Conservation (phyloP, 345 rosid species). For the Lumnitzera littorea region DNA sequence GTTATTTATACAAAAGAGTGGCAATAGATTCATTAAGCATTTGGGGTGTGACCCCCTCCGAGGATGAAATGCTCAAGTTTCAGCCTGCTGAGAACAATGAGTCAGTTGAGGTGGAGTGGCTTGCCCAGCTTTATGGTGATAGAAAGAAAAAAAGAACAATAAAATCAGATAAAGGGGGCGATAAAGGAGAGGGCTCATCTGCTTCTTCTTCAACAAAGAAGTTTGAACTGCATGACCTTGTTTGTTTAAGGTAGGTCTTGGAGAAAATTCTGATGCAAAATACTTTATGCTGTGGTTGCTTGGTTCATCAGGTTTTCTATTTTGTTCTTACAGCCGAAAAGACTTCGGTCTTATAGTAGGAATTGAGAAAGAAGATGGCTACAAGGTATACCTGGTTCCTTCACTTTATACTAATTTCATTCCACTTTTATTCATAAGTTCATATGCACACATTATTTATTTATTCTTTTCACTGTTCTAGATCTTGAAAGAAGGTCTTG, state of each 20-base stretch:
- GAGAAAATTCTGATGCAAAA: slow-evolving; percentile 6
- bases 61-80: slow-evolving; percentile 81
- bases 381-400: slow-evolving; percentile 46
- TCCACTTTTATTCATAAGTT: not conserved
- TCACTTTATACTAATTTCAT: not conserved
- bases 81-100: slow-evolving; percentile 51
- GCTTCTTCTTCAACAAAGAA: slow-evolving; percentile 30
- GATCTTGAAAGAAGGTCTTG: slow-evolving; percentile 77
- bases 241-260: slow-evolving; percentile 65
- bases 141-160: slow-evolving; percentile 42
- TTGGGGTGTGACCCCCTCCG: slow-evolving; percentile 60
- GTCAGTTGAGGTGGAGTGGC: slow-evolving; percentile 76
- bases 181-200: slow-evolving; percentile 65
- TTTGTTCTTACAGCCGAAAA: slow-evolving; percentile 56
- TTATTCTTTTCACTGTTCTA: slow-evolving; percentile 24
- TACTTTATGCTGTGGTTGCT: not conserved
- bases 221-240: slow-evolving; percentile 58
- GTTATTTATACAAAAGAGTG: slow-evolving; percentile 72
- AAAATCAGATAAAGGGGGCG: slow-evolving; percentile 44
- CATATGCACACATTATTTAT: not conserved
- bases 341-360: slow-evolving; percentile 84
- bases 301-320: not conserved
- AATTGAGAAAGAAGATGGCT: slow-evolving; percentile 74
- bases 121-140: slow-evolving; percentile 78
- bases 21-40: slow-evolving; percentile 65